These are phyloP conservation scores for Solanum corneliomulleri DNA, from an alignment of 257 asterid genomes.

Conservation along the genomic window DNA sequence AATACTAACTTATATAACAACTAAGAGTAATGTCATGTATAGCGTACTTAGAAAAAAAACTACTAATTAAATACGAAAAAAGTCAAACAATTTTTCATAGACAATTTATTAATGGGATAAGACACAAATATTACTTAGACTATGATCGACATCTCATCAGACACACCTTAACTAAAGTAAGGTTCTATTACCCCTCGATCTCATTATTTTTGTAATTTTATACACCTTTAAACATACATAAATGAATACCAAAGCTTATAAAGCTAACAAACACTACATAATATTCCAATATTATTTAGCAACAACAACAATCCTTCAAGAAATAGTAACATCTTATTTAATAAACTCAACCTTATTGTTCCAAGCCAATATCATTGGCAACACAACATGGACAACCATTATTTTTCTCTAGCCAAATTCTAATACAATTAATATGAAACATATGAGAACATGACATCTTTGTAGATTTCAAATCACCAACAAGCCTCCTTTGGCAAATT, in stretches of 20 bases:
- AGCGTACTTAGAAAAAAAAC: too few species aligned
- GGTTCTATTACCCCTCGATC: too few species aligned
- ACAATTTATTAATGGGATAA: too few species aligned
- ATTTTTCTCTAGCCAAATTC: neutral
- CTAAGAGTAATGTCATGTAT: too few species aligned
- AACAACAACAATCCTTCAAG: neutral
- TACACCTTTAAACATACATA: too few species aligned
- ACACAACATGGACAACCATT: neutral
- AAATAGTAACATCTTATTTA: neutral
- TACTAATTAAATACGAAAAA: neutral
- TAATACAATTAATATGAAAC: neutral
- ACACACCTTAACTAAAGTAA: too few species aligned
- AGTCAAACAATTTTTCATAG: too few species aligned
- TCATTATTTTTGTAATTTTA: too few species aligned
- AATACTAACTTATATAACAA: neutral
- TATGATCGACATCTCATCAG: too few species aligned
- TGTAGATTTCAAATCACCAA: neutral
- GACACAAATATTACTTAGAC: too few species aligned
- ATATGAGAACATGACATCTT: neutral
- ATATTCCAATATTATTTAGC: neutral
- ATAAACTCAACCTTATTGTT: neutral
- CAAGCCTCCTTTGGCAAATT: neutral
- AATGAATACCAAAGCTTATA: neutral
- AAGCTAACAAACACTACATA: neutral
- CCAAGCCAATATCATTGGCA: neutral